These are phyloP conservation scores for Grosmannia clavigera DNA, from an alignment of 2,329 filamentous ascomycete genomes.

Conservation along the genomic window DNA sequence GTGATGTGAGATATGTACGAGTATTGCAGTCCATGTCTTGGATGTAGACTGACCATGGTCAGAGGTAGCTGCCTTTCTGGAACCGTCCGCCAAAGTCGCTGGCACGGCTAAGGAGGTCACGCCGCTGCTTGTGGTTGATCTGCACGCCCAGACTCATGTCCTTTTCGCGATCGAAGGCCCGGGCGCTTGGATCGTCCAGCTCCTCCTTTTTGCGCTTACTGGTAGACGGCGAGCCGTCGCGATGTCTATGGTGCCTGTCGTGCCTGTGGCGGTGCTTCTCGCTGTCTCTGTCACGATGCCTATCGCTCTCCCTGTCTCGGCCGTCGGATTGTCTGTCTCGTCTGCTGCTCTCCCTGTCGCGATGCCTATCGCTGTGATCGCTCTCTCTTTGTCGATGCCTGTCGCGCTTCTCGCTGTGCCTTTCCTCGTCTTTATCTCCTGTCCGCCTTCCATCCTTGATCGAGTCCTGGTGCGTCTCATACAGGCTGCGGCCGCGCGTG, in stretches of 20 bases:
- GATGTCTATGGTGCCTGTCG: background rate
- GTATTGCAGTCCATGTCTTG: slow-evolving; percentile 16
- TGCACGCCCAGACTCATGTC: slow-evolving; percentile 71
- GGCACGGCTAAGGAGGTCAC: slow-evolving; percentile 67
- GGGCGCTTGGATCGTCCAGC: slow-evolving; percentile 72
- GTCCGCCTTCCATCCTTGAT: slow-evolving; percentile 13
- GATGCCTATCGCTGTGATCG: slow-evolving; percentile 2
- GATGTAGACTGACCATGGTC: slow-evolving; percentile 25
- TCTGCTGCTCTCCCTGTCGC: slow-evolving; percentile 13
- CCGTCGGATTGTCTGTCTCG: background rate
- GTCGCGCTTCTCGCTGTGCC: background rate
- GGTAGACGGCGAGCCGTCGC: background rate
- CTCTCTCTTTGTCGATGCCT: slow-evolving; percentile 14
- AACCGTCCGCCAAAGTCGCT: slow-evolving; percentile 75
- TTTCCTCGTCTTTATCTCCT: background rate
- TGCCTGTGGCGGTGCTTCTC: slow-evolving; percentile 18
- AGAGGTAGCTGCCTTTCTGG: slow-evolving; percentile 57
- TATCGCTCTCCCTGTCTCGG: background rate
- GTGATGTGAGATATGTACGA: too few species aligned
- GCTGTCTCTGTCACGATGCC: slow-evolving; percentile 8
- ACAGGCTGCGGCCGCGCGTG: slow-evolving; percentile 43
- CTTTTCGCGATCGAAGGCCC: slow-evolving; percentile 84
- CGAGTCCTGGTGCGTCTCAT: slow-evolving; percentile 41
- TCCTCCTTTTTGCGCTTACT: slow-evolving; percentile 46
- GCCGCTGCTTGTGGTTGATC: slow-evolving; percentile 60